These are phyloP conservation scores for Fragaria ananassa DNA, from an alignment of 306 rosid species.

Conservation along the genomic window DNA sequence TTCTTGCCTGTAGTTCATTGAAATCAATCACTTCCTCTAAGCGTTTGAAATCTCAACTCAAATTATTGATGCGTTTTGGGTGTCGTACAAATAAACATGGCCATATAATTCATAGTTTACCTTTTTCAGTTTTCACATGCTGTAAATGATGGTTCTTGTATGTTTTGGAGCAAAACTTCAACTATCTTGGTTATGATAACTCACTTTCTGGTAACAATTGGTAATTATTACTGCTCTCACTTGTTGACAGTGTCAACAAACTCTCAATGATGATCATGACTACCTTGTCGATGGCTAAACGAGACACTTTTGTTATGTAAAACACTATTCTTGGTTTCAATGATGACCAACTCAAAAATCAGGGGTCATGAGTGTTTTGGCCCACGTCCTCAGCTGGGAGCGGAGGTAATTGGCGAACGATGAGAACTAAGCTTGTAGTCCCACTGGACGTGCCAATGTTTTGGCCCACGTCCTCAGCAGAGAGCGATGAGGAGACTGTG, in stretches of 20 bases:
- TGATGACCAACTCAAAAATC: background rate
- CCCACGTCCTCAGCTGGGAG: too few relatives aligned
- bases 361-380: too few relatives aligned
- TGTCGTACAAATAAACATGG: background rate
- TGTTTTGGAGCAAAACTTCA: background rate
- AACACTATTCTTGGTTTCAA: background rate
- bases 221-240: constrained; percentile 4
- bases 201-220: background rate
- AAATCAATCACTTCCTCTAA: too few relatives aligned
- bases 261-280: background rate
- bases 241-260: constrained; percentile 5
- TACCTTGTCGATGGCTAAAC: background rate
- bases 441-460: too few relatives aligned
- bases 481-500: too few relatives aligned
- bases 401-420: too few relatives aligned
- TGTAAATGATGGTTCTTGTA: background rate
- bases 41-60: background rate
- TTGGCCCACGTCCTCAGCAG: too few relatives aligned
- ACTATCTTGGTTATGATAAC: background rate
- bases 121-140: constrained; percentile 6
- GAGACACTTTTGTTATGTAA: background rate
- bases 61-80: background rate
- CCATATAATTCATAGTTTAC: background rate
- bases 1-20: too few relatives aligned
- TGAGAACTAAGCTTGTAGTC: too few relatives aligned